phyloP scores from a whole-genome alignment of 768 basidiomycete genomes.

The Cystobasidium tubakii region DNA sequence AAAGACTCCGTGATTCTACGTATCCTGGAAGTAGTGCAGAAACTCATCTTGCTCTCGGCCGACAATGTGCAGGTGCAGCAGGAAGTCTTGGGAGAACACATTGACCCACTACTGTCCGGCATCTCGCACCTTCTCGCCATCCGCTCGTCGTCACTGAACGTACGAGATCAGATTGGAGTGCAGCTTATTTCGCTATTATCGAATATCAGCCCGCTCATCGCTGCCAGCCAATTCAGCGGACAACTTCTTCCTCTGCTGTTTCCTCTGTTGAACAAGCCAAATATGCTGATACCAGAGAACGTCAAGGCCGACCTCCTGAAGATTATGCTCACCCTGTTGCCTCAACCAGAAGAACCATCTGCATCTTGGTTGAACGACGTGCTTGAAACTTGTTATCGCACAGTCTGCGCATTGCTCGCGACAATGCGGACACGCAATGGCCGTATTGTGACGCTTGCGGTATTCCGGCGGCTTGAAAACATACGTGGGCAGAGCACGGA shows the following conservation, averaged over 20 bases:
- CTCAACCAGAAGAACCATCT: slow-evolving; percentile 53
- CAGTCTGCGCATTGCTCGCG: slow-evolving; percentile 73
- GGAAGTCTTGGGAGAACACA: slow-evolving; percentile 62
- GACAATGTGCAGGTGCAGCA: slow-evolving; percentile 53
- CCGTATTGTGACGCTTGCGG: slow-evolving; percentile 63
- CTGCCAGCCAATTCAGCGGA: slow-evolving; percentile 65
- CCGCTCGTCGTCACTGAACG: slow-evolving; percentile 51
- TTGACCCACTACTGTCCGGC: slow-evolving; percentile 65
- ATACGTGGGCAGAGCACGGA: slow-evolving; percentile 54
- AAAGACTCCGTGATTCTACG: slow-evolving; percentile 74
- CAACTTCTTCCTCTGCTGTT: slow-evolving; percentile 66
- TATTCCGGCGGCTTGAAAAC: slow-evolving; percentile 58
- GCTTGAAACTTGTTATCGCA: slow-evolving; percentile 54
- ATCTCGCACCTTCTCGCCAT: slow-evolving; percentile 64
- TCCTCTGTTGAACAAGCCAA: slow-evolving; percentile 71
- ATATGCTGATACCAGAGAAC: slow-evolving; percentile 72
- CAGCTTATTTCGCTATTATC: slow-evolving; percentile 78
- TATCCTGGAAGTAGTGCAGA: slow-evolving; percentile 79
- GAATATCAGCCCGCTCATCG: slow-evolving; percentile 66
- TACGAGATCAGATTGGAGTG: slow-evolving; percentile 58
- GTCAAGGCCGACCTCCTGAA: slow-evolving; percentile 74
- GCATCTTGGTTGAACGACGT: slow-evolving; percentile 56
- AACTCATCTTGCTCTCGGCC: slow-evolving; percentile 55
- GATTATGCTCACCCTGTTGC: slow-evolving; percentile 63
- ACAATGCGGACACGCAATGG: slow-evolving; percentile 65